Evolutionary conservation across 805 yeast genomes (phyloP), one percentile per base, ranked within the genome.

Genomic region (Saturnispora besseyi): DNA sequence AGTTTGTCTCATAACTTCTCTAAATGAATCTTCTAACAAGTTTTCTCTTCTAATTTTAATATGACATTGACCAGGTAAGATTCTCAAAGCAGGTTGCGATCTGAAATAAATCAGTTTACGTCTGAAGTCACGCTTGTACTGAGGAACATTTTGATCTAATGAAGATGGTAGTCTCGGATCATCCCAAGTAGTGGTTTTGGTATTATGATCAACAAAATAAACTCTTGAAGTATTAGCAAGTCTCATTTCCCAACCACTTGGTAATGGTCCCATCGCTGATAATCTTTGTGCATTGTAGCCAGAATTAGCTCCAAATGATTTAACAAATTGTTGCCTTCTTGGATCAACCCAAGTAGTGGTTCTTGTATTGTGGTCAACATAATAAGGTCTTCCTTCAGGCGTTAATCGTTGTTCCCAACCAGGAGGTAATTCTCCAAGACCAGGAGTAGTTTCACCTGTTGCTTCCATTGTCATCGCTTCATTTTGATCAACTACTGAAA

Each of bases 261-360:
- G 99, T 63, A 93, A 75, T 48, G 99, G 99, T 15, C 99, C 99
- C 67, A 93, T 76, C 64, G 95, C 98, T 41, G 96, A 85, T 11
- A 93, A 96, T 30, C 98, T 96, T 72, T 93, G 99, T 61, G 93
- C 98, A 71, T 90, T 96, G 58, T 91, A 88, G 21, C 96, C 88
- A 4, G 96, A 84, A 61, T 81, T 69, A 78, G 90, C 76, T 28
- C 96, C 98, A 66, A 86, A 89, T 54, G 95, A 88, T 66, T 97
- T 84, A 60, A 93, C 93, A 68, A 88, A 93, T 72, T 93, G 99
- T 70, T 93, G 99, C 69, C 99, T 82, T 70, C 99, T 81, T 57
- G 99, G 99, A 68, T 93, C 99, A 44, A 93, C 99, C 99, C 99
- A 93, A 11, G 99, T 93, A 3, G 99, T 93, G 1, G 99, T 93